Base-by-base conservation (phyloP, 441 rosid genomes). In the Pelargonium fulgidum region DNA sequence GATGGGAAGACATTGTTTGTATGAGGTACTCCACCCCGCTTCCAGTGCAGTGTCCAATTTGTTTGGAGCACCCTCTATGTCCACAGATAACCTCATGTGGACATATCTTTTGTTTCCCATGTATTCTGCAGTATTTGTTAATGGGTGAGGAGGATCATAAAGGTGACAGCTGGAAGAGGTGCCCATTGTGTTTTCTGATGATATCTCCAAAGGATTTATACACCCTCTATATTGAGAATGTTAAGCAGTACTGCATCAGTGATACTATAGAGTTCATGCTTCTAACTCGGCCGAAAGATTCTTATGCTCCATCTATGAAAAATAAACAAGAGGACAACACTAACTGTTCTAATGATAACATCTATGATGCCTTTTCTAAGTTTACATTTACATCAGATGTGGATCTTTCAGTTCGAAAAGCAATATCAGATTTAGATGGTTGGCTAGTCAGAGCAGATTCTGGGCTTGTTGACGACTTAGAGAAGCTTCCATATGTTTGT, bases 71-170 rank as follows among this genome's bases (percentile, higher is more conserved):
- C 68, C 99, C 99, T 78, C 80, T 92, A 2, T 94, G 99, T 77
- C 91, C 99, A 0, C 99, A 94, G 74, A 90, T 94, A 69, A 94
- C 99, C 65, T 82, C 96, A 0, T 94, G 99, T 64, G 99, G 99
- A 20, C 99, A 92, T 72, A 86, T 94, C 11, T 94, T 90, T 84
- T 94, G 99, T 81, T 92, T 94, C 79, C 98, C 98, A 0, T 94
- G 99, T 76, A 80, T 94, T 70, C 84, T 94, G 47, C 91, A 75
- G 64, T 94, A 94, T 72, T 76, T 94, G 81, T 77, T 84, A 68
- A 90, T 86, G 79, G 99, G 89, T 29, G 82, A 83, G 76, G 95
- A 86, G 72, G 84, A 86, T 71, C 83, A 87, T 66, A 85, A 81
- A 81, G 83, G 81, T 0, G 89, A 93, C 7, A 81, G 87, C 77